Evolutionary conservation across 352 stramenopile species (phyloP), one percentile per base, ranked within the genome.

Genomic region (Globisporangium emineosum): DNA sequence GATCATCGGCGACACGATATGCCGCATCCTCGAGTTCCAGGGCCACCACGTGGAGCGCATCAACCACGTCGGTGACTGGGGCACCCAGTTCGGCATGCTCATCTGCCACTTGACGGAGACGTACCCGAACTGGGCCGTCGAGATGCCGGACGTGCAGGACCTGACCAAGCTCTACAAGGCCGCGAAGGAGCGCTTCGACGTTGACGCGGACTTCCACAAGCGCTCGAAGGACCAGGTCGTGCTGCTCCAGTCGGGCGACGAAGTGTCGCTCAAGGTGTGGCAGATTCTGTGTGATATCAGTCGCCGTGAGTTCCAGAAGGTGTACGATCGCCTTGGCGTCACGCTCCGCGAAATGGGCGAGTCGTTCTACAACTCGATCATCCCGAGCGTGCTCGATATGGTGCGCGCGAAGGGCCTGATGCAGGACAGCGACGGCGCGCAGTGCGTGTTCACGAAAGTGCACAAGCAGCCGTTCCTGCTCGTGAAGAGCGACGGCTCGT

Each of bases 21-120:
- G 82, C 68, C 83, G 84, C 35, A 89, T 95, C 60, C 68, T 95
- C n/a, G 87, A 95, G 62, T 95, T 95, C 72, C 85, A 94, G 66
- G 80, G 73, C 68, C 78, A 93, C 72, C 71, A 93, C 33, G 87
- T 95, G n/a, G 65, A 76, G 57, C 85, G 87, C 30, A 86, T 94
- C 35, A 95, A 93, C 75, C 87, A 95, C 80, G 79, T 94, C 17
- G 87, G 87, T 17, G 87, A 95, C 71, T 93, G 84, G 87, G 87
- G 87, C 42, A 93, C 87, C 15, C 98, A 99, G 77, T 99, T 99
- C 70, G 98, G 98, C 49, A 99, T 99, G 98, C 86, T 99, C 13
- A 99, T 99, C 77, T 96, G 98, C 72, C 98, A 99, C 77, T 83
- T 99, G 53, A 98, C 97, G 60, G 97, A 99, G 70, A 96, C 96